A percentile compares a stretch with the other conserved stretches of the same genome.
Evolutionary conservation across 2,329 filamentous ascomycete species (phyloP).

Genomic region (Cordyceps pruinosa): DNA sequence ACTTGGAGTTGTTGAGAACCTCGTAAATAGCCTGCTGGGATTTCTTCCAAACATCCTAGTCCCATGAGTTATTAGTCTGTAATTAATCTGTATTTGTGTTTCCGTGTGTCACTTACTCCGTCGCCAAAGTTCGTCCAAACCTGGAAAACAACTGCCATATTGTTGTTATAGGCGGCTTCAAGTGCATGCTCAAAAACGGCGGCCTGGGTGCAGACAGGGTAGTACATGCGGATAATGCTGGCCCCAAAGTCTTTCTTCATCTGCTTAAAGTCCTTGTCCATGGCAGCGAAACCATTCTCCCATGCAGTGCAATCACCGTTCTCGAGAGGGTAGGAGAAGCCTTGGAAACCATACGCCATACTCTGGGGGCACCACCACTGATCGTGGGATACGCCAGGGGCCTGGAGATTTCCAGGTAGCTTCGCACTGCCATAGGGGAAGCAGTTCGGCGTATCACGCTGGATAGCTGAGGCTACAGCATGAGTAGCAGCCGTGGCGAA

Average conservation of each 20-base stretch:
- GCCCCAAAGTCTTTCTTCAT: constrained; percentile 19
- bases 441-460: constrained; percentile 13
- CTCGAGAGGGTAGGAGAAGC: constrained; percentile 18
- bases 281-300: constrained; percentile 14
- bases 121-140: constrained; percentile 20
- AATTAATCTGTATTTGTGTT: too few species aligned
- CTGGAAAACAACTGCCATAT: constrained; percentile 18
- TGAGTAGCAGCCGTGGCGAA: neutral
- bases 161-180: constrained; percentile 16
- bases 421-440: constrained; percentile 16
- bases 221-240: constrained; percentile 18
- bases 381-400: constrained; percentile 12
- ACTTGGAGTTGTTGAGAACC: constrained; percentile 15
- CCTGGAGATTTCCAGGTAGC: constrained; percentile 11
- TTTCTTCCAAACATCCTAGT: constrained; percentile 16
- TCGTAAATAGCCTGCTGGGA: constrained; percentile 18
- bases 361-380: constrained; percentile 19
- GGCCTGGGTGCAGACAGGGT: constrained; percentile 15
- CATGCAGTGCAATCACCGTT: constrained; percentile 15
- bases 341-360: constrained; percentile 18
- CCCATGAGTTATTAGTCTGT: too few species aligned
- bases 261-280: constrained; percentile 17
- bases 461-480: neutral
- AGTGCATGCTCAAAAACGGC: constrained; percentile 17
- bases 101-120: constrained; percentile 13